A percentile compares a stretch with the other conserved stretches of the same genome.
phyloP scores from a whole-genome alignment of 257 asterid species.

The Euphrasia confusa region DNA sequence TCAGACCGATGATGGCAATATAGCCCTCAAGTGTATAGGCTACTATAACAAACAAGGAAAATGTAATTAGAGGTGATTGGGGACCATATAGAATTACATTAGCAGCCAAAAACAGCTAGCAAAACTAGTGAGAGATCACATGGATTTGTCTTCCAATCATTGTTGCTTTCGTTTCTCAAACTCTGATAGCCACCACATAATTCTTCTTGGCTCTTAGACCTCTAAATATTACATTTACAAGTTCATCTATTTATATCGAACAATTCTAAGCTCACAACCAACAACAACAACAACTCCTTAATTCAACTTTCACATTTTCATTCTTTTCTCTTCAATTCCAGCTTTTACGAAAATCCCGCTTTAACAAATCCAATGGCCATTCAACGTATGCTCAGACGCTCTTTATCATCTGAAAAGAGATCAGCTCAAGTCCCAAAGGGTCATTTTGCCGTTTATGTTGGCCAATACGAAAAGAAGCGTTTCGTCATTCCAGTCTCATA shows the following conservation, averaged over 20 bases:
- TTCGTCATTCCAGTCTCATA: background rate
- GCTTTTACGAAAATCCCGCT: no score
- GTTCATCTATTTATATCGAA: background rate
- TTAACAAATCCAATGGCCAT: background rate
- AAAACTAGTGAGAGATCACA: no score
- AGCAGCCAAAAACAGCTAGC: no score
- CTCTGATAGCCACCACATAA: conserved; percentile 17
- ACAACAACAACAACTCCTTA: conserved; percentile 10
- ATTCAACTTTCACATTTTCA: background rate
- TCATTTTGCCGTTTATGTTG: background rate
- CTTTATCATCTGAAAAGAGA: background rate
- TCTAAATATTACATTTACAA: background rate
- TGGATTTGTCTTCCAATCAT: background rate
- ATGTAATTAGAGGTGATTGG: no score
- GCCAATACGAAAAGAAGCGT: background rate
- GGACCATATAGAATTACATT: no score
- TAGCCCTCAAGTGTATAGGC: no score
- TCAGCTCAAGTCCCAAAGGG: background rate
- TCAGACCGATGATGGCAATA: no score
- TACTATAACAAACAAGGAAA: no score
- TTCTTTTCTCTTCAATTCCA: background rate
- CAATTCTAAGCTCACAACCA: conserved; percentile 8
- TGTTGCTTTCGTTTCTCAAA: conserved; percentile 22
- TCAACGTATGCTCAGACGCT: background rate
- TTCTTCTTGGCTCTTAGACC: background rate